Base-by-base conservation (phyloP, 2,329 filamentous ascomycete genomes). In the Cladosporium austrohemisphaericum region DNA sequence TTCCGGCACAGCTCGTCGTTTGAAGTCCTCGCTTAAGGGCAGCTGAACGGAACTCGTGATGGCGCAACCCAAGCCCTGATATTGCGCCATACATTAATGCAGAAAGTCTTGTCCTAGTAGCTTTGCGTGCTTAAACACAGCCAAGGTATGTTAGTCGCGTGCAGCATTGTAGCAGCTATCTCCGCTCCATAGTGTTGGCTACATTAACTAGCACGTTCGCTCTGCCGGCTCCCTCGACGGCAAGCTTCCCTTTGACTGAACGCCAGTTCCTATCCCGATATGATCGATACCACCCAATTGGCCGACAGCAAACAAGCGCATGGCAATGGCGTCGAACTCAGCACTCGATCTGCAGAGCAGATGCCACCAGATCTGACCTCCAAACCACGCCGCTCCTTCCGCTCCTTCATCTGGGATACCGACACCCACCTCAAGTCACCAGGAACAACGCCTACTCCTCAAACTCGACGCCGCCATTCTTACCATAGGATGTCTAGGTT, bases 401-500 rank as follows among this genome's bases (percentile, higher is more conserved):
- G 69, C 37, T 71, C 68, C 53, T 77, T 76, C 51, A 63, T 79
- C 36, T 78, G 75, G 76, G 76, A 78, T 60, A 74, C 70, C 1
- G 68, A 76, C 19, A 76, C 78, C 55, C 77, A 77, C 54, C 68
- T 71, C 56, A 78, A 77, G 54, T 68, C 72, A 1, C 72, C 70
- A 76, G 48, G 74, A 78, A 55, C 65, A 74, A 5, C 64, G 65
- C 49, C 66, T 78, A 31, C 57, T 77, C 19, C 74, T 75, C 53
- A 77, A 77, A 55, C 60, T 77, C 16, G 75, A 77, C 58, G 71
- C 72, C 69, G 55, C 46, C 55, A 57, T 52, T 6, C 26, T 26
- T 13, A 49, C 41, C 47, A 53, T 55, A 19, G 46, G 47, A 19
- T 53, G 51, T 23, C 26, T 49, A 8, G 38, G 72, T 0, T 77